Evolutionary conservation across 805 yeast species (phyloP).

Genomic region (Candida ponderosae): DNA sequence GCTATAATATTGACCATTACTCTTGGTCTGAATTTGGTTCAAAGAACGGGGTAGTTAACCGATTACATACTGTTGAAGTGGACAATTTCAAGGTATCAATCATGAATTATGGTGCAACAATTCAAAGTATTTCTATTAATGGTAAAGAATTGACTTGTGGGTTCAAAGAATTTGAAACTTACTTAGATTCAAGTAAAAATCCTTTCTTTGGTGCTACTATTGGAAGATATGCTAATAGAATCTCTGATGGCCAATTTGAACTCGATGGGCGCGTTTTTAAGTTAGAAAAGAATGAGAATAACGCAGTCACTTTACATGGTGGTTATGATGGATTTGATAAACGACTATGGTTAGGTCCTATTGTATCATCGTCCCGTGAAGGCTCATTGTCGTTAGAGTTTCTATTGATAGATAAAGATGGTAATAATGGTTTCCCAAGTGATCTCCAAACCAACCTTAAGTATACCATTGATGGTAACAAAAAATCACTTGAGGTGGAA

Average conservation of each 20-base stretch:
- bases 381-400: conserved; percentile 28
- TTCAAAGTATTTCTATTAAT: conserved; percentile 33
- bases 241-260: conserved; percentile 33
- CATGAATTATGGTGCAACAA: conserved; percentile 44
- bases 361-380: conserved; percentile 25
- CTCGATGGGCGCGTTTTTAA: conserved; percentile 33
- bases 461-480: conserved; percentile 32
- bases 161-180: conserved; percentile 26
- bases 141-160: conserved; percentile 33
- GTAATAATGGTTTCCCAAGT: conserved; percentile 56
- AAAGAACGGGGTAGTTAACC: conserved; percentile 17
- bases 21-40: background rate
- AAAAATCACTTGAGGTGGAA: conserved; percentile 36
- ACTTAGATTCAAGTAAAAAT: conserved; percentile 22
- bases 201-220: conserved; percentile 58
- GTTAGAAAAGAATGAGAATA: conserved; percentile 35
- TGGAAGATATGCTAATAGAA: conserved; percentile 60
- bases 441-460: conserved; percentile 37
- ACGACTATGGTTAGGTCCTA: conserved; percentile 45
- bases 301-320: conserved; percentile 42
- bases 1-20: background rate
- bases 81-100: conserved; percentile 30
- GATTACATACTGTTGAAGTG: conserved; percentile 22
- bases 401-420: conserved; percentile 34
- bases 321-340: conserved; percentile 46